These are phyloP conservation scores for Hysterangium stoloniferum DNA, from an alignment of 768 basidiomycete genomes.

Conservation along the genomic window DNA sequence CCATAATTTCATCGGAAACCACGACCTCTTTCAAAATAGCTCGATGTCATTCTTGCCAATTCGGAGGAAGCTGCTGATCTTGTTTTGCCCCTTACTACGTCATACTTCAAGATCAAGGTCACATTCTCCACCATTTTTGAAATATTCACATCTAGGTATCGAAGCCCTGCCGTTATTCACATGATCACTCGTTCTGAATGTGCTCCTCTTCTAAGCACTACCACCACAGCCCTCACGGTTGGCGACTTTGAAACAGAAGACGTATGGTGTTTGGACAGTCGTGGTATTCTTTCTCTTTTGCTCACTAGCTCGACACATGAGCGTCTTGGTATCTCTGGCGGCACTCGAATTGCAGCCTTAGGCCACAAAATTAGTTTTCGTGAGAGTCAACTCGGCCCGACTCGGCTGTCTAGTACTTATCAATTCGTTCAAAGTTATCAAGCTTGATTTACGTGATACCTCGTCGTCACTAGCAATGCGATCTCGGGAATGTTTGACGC, in stretches of 20 bases:
- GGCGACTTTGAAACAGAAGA: constrained; percentile 35
- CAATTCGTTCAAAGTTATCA: background rate
- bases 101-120: background rate
- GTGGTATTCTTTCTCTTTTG: constrained; percentile 50
- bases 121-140: background rate
- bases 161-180: background rate
- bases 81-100: background rate
- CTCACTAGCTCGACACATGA: constrained; percentile 54
- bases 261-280: constrained; percentile 62
- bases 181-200: no score
- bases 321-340: constrained; percentile 50
- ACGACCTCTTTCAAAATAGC: background rate
- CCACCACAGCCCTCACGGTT: constrained; percentile 17
- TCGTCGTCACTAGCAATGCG: constrained; percentile 5
- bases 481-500: background rate
- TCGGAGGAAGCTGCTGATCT: background rate
- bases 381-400: constrained; percentile 3
- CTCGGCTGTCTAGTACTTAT: background rate
- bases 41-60: background rate
- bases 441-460: constrained; percentile 4
- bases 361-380: background rate
- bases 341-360: constrained; percentile 22
- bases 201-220: background rate
- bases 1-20: background rate
- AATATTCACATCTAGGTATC: background rate